A percentile compares a stretch with the other conserved stretches of the same genome.
Evolutionary conservation across 805 yeast genomes (phyloP).

Genomic region (Sungouiozyma intestinalis): DNA sequence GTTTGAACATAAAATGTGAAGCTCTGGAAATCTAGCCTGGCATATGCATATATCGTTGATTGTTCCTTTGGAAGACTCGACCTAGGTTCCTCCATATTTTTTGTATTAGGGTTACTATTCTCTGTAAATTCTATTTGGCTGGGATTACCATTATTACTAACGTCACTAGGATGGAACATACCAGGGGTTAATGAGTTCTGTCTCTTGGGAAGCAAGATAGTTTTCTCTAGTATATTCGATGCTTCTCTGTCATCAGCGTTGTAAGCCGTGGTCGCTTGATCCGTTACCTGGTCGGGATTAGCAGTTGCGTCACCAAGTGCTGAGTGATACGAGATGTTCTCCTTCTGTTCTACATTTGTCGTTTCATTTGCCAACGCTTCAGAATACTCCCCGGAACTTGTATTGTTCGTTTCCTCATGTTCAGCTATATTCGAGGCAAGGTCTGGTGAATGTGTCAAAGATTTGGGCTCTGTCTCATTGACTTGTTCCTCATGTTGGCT

Average conservation of each 20-base stretch:
- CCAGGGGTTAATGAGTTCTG: slow-evolving; percentile 23
- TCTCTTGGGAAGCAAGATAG: slow-evolving; percentile 11
- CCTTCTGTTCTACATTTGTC: background rate
- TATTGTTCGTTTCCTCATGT: background rate
- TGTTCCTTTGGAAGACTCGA: slow-evolving; percentile 19
- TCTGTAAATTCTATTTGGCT: background rate
- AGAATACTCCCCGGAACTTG: background rate
- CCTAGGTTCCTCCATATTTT: background rate
- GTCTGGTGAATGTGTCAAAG: slow-evolving; percentile 6
- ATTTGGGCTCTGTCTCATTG: background rate
- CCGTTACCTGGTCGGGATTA: background rate
- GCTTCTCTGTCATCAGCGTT: slow-evolving; percentile 8
- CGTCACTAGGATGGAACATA: slow-evolving; percentile 18
- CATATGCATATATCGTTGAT: slow-evolving; percentile 41
- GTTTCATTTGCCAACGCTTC: background rate
- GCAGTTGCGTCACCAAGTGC: background rate
- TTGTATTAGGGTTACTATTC: background rate
- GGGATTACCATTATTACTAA: slow-evolving; percentile 1
- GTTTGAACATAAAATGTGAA: slow-evolving; percentile 96
- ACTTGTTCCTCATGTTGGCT: background rate
- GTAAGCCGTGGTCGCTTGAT: background rate
- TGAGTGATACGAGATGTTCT: background rate
- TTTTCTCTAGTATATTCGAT: slow-evolving; percentile 16
- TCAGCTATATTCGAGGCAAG: background rate
- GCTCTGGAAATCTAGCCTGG: slow-evolving; percentile 79